These are phyloP conservation scores for Pythium aristosporum DNA, from an alignment of 352 stramenopile species.

Conservation along the genomic window DNA sequence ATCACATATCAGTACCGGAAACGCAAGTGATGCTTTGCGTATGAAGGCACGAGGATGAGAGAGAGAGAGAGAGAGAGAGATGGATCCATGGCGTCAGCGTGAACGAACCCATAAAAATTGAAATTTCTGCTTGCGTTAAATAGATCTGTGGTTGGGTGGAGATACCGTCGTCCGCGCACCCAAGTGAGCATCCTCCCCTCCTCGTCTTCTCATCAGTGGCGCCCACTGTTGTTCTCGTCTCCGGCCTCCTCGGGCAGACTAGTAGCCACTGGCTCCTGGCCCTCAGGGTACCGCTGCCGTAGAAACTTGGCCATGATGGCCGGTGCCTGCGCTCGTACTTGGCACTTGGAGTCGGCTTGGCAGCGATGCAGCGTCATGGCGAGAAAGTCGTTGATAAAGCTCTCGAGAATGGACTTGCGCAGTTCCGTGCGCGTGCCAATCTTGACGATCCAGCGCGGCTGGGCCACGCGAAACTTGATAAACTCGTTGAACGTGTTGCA, in stretches of 20 bases:
- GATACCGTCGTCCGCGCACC: too few relatives aligned
- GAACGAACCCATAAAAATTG: too few relatives aligned
- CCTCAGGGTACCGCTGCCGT: slow-evolving; percentile 6
- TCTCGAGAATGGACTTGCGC: slow-evolving; percentile 27
- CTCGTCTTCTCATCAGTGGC: background rate
- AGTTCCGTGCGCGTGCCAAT: slow-evolving; percentile 24
- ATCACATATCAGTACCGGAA: too few relatives aligned
- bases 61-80: too few relatives aligned
- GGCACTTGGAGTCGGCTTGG: slow-evolving; percentile 20
- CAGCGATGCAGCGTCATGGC: slow-evolving; percentile 20
- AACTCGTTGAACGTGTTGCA: slow-evolving; percentile 46
- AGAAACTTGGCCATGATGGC: slow-evolving; percentile 25
- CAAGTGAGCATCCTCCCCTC: too few relatives aligned
- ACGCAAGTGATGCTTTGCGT: too few relatives aligned
- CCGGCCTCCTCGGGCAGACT: background rate
- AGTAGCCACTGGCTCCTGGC: background rate
- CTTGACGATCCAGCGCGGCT: slow-evolving; percentile 31
- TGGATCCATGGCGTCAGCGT: too few relatives aligned
- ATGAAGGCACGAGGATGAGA: too few relatives aligned
- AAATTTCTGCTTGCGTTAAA: too few relatives aligned
- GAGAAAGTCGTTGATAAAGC: slow-evolving; percentile 31
- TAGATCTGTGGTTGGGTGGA: too few relatives aligned
- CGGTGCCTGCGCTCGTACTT: slow-evolving; percentile 17
- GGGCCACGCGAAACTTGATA: slow-evolving; percentile 31
- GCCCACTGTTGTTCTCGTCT: background rate